Conservation (phyloP, 306 rosid genomes). For the Pyrus pyrifolia region DNA sequence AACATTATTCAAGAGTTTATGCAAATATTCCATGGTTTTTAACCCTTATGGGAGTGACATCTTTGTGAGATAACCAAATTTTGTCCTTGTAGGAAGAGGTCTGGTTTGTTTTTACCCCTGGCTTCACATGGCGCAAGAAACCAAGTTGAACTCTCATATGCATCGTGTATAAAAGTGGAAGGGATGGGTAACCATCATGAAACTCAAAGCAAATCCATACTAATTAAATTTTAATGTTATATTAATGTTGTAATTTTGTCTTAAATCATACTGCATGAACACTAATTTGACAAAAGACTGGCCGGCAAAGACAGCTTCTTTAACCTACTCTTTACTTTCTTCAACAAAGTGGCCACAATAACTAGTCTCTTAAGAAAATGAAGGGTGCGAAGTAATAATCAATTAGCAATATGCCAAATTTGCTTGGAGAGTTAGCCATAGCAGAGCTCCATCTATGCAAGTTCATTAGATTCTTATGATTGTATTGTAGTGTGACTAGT, state of each 20-base stretch:
- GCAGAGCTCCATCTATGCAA: neutral
- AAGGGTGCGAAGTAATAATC: constrained; percentile 6
- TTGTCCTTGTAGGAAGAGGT: constrained; percentile 20
- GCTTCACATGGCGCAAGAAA: constrained; percentile 33
- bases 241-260: constrained; percentile 30
- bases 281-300: constrained; percentile 60
- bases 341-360: constrained; percentile 18
- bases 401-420: constrained; percentile 31
- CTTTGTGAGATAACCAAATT: constrained; percentile 9
- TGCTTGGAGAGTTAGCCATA: neutral
- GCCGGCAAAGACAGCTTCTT: constrained; percentile 92
- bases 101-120: constrained; percentile 29
- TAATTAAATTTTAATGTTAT: constrained; percentile 21
- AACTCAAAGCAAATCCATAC: constrained; percentile 25
- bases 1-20: neutral
- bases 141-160: constrained; percentile 27
- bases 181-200: constrained; percentile 32
- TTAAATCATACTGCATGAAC: constrained; percentile 34
- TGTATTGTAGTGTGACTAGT: too few relatives aligned
- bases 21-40: constrained; percentile 6
- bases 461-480: neutral
- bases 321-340: constrained; percentile 52
- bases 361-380: constrained; percentile 15
- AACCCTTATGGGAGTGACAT: neutral
- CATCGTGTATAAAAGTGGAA: constrained; percentile 17